Base-by-base conservation (phyloP, 1,139 yeast species). In the Scheffersomyces illinoinensis region DNA sequence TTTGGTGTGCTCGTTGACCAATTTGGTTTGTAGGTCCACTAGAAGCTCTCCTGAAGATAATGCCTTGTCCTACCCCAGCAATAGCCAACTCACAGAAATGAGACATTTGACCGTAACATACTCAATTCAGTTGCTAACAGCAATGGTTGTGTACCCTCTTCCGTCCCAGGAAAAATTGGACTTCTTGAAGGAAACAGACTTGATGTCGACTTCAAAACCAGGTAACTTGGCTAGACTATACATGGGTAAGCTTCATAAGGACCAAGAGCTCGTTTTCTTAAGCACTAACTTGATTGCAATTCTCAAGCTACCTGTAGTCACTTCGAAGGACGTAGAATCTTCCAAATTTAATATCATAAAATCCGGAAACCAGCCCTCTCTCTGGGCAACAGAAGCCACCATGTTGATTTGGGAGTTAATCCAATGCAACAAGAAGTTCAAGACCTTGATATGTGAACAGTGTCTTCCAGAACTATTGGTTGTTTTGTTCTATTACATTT, bases 391-490 rank as follows among this genome's bases (percentile, higher is more conserved):
- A 2, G 95, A 90, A 66, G 70, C 85, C 23, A 70, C 86, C 4
- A 81, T 90, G 72, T 70, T 93, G 8, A 68, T 90, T 21, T 91
- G 97, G 91, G 97, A 91, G 67, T 73, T 92, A 56, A 75, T 86
- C 50, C 96, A 91, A 69, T 88, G 93, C 65, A 93, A 93, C 72
- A 77, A 76, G 58, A 68, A 69, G 47, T 86, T 88, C 65, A 81
- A 82, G 61, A 68, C 75, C 8, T 75, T 83, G 58, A 75, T 90
- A 46, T 78, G 84, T 1, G 76, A 78, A 23, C 78, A 80, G 53
- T 80, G 79, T 61, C 82, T 86, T 8, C 78, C 83, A 46, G 91
- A 89, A 63, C 72, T 90, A 49, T 72, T 85, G 58, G 75, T 89
- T 0, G 71, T 83, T 1, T 71, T 90, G 50, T 68, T 87, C 14